phyloP scores from a whole-genome alignment of 2,329 filamentous ascomycete species.

The Myriosclerotinia scirpicola region DNA sequence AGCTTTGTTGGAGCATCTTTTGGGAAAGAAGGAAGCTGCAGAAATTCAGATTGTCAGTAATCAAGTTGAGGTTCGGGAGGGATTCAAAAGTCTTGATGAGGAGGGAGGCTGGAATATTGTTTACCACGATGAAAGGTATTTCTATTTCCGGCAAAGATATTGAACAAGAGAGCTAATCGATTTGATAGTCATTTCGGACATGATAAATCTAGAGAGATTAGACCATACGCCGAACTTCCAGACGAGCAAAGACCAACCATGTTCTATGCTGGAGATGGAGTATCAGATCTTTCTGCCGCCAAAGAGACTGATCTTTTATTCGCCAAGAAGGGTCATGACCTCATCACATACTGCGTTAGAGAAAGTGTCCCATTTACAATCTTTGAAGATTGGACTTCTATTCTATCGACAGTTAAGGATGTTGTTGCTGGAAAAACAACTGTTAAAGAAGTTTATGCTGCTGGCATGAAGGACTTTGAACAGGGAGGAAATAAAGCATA shows the following conservation, averaged over 20 bases:
- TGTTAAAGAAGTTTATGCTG: conserved; percentile 65
- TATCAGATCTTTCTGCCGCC: conserved; percentile 88
- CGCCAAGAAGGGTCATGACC: conserved; percentile 85
- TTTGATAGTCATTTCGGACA: conserved; percentile 69
- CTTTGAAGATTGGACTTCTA: conserved; percentile 81
- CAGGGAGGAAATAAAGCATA: conserved; percentile 26
- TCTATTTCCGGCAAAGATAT: not conserved
- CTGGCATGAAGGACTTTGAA: conserved; percentile 38
- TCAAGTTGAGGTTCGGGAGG: conserved; percentile 64
- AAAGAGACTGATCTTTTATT: conserved; percentile 92
- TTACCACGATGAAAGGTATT: conserved; percentile 80
- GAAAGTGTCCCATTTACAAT: conserved; percentile 84
- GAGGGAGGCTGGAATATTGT: conserved; percentile 83
- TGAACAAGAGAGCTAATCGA: conserved; percentile 5
- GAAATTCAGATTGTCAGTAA: conserved; percentile 92
- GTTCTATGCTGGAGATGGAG: conserved; percentile 94
- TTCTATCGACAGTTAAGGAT: conserved; percentile 72
- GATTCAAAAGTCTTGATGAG: conserved; percentile 69
- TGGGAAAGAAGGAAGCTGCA: conserved; percentile 70
- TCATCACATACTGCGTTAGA: conserved; percentile 82
- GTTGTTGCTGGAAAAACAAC: conserved; percentile 72
- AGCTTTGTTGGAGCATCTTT: conserved; percentile 73
- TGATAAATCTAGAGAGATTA: conserved; percentile 90
- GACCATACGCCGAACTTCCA: conserved; percentile 77
- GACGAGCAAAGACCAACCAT: conserved; percentile 70